Evolutionary conservation across 176 grass and related monocot species (phyloP).

Genomic region (Carex littledalei): DNA sequence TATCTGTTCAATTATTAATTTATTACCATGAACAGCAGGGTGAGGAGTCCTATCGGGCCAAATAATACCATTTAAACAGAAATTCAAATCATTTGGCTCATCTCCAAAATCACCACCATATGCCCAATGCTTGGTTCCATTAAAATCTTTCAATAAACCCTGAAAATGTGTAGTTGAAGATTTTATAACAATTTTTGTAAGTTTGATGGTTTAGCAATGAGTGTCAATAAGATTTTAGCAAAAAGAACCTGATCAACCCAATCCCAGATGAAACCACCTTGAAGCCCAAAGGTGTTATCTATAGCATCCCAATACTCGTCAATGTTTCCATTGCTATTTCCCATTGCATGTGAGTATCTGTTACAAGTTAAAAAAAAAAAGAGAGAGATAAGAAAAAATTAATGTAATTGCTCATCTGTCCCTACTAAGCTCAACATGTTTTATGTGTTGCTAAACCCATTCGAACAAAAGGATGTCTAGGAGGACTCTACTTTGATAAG

Average conservation of each 20-base stretch:
- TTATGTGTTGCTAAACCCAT: not conserved
- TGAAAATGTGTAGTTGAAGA: constrained; percentile 15
- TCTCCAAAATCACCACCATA: constrained; percentile 96
- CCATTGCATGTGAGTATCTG: constrained; percentile 98
- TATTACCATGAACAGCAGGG: constrained; percentile 79
- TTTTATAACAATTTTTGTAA: not conserved
- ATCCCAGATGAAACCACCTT: constrained; percentile 99
- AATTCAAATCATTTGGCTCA: constrained; percentile 76
- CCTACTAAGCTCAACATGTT: not conserved
- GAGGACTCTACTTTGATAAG: not conserved
- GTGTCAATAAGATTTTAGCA: not conserved
- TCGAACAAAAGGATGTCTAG: not conserved
- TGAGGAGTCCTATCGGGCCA: constrained; percentile 96
- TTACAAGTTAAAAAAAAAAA: constrained; percentile 8
- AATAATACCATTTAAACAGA: constrained; percentile 92
- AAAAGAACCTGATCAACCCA: constrained; percentile 82
- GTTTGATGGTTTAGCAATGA: not conserved
- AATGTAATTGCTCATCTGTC: not conserved
- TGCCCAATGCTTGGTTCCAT: constrained; percentile 81
- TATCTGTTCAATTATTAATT: not conserved
- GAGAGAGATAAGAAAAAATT: not conserved
- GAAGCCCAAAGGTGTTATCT: constrained; percentile 78
- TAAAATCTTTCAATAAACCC: constrained; percentile 63
- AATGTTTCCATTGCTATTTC: constrained; percentile 97
- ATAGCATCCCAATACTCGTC: constrained; percentile 85